These are phyloP conservation scores for Aquilaria malaccensis DNA, from an alignment of 345 rosid genomes.

Conservation along the genomic window DNA sequence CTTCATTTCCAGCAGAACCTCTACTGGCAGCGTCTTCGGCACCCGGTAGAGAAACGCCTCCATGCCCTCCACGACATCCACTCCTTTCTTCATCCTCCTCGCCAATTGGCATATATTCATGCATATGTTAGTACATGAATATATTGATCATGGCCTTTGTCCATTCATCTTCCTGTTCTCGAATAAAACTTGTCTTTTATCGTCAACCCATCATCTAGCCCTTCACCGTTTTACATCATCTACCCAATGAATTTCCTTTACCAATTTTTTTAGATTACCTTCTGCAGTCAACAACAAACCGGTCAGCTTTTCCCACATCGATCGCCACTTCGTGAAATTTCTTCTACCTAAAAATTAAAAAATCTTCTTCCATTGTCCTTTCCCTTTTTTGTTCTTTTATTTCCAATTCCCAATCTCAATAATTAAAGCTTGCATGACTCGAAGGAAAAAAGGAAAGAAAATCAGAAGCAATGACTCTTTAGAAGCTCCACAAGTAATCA, in stretches of 20 bases:
- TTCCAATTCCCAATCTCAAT: neutral
- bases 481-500: neutral
- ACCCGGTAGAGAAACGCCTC: constrained; percentile 49
- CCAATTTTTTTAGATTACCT: neutral
- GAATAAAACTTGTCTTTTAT: too few species aligned
- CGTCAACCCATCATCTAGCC: too few species aligned
- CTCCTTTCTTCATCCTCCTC: constrained; percentile 56
- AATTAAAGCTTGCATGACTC: too few species aligned
- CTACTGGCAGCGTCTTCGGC: constrained; percentile 56
- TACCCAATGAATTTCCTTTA: too few species aligned
- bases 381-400: neutral
- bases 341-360: too few species aligned
- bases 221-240: constrained; percentile 5
- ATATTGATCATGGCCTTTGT: too few species aligned
- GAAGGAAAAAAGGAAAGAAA: too few species aligned
- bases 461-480: neutral
- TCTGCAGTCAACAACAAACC: neutral
- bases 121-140: too few species aligned
- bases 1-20: too few species aligned
- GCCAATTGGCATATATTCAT: too few species aligned
- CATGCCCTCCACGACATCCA: constrained; percentile 51
- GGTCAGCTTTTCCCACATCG: constrained; percentile 1
- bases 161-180: too few species aligned
- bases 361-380: neutral
- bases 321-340: constrained; percentile 8